Evolutionary conservation across 2,329 filamentous ascomycete genomes (phyloP).

Genomic region (Monascus ruber): DNA sequence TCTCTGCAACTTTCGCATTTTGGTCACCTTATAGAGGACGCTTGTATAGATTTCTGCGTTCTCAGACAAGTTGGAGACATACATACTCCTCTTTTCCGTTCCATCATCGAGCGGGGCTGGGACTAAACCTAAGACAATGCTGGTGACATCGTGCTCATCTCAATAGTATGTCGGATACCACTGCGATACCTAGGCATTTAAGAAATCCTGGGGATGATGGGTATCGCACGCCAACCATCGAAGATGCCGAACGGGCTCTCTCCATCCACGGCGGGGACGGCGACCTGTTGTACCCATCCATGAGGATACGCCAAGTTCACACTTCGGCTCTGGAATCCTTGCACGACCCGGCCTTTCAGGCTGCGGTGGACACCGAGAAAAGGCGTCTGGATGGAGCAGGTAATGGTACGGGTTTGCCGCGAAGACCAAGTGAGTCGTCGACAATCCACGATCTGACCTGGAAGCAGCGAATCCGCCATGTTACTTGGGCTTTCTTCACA

Average conservation of each 20-base stretch:
- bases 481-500: constrained; percentile 73
- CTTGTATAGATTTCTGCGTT: no score
- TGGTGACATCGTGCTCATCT: no score
- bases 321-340: constrained; percentile 18
- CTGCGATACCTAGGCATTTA: constrained; percentile 22
- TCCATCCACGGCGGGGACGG: constrained; percentile 6
- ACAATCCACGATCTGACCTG: constrained; percentile 28
- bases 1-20: no score
- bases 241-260: constrained; percentile 26
- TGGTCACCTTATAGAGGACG: no score
- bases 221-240: constrained; percentile 34
- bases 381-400: constrained; percentile 2
- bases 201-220: constrained; percentile 31
- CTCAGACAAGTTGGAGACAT: no score
- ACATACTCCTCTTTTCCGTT: no score
- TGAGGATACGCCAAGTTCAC: constrained; percentile 13
- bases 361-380: constrained; percentile 2
- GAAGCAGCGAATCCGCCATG: constrained; percentile 47
- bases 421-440: constrained; percentile 4
- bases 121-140: no score
- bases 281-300: constrained; percentile 5
- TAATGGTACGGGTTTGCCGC: constrained; percentile 4
- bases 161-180: background rate
- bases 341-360: constrained; percentile 11
- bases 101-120: no score